Percentiles rank a stretch among this genome's conserved stretches.
phyloP scores from a whole-genome alignment of 225 moss, liverwort and hornwort genomes.

The Physcomitrium patens region DNA sequence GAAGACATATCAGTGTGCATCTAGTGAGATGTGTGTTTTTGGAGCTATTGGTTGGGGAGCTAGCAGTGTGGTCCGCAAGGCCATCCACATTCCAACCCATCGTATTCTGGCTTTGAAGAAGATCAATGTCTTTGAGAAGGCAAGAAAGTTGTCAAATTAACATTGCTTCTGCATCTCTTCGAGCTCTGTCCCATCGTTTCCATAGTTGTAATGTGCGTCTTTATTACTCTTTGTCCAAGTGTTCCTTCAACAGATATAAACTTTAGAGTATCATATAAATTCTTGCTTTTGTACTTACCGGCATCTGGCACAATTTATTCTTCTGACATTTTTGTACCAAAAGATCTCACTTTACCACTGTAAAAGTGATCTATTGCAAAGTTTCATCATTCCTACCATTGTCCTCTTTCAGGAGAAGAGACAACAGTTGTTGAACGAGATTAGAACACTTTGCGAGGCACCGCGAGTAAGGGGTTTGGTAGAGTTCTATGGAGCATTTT shows the following conservation, averaged over 20 bases:
- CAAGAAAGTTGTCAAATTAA: constrained; percentile 51
- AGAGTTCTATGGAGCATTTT: constrained; percentile 99
- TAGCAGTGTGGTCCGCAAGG: constrained; percentile 98
- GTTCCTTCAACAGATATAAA: not conserved
- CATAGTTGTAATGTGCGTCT: not conserved
- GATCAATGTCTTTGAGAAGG: constrained; percentile 99
- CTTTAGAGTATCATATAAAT: not conserved
- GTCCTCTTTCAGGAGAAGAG: constrained; percentile 83
- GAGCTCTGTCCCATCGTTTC: not conserved
- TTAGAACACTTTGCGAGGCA: constrained; percentile 96
- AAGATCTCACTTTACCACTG: constrained; percentile 3
- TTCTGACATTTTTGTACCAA: not conserved
- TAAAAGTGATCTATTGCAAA: constrained; percentile 11
- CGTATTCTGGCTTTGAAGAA: constrained; percentile 98
- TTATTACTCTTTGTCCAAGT: not conserved
- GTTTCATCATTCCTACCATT: constrained; percentile 22
- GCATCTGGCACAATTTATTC: not conserved
- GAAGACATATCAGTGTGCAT: constrained; percentile 96
- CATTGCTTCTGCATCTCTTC: constrained; percentile 25
- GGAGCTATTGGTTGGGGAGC: constrained; percentile 99
- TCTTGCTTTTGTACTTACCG: not conserved
- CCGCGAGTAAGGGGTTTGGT: constrained; percentile 89
- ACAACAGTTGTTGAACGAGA: constrained; percentile 97
- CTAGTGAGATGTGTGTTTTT: constrained; percentile 98
- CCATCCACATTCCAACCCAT: constrained; percentile 96